Percentiles rank a stretch among this genome's conserved stretches.
These are phyloP conservation scores for Trichocladium uniseriatum DNA, from an alignment of 495 filamentous ascomycete genomes.

Conservation along the genomic window DNA sequence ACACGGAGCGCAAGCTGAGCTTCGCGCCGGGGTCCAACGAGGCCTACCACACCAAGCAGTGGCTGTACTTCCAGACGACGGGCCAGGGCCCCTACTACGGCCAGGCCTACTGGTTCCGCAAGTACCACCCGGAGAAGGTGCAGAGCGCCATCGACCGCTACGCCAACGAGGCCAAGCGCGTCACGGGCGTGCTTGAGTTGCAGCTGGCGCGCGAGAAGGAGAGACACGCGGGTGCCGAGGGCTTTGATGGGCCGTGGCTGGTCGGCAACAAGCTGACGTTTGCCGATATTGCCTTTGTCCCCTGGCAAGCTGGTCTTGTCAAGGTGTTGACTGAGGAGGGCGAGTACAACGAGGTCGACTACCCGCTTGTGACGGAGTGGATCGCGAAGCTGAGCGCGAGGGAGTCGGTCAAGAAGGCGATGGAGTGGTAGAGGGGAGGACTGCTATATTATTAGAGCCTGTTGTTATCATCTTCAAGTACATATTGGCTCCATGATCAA, in stretches of 20 bases:
- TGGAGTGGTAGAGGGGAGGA: background rate
- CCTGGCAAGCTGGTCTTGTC: slow-evolving; percentile 38
- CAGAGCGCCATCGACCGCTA: slow-evolving; percentile 52
- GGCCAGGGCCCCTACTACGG: slow-evolving; percentile 67
- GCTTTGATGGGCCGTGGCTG: slow-evolving; percentile 35
- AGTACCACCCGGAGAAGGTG: slow-evolving; percentile 48
- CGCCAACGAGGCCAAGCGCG: slow-evolving; percentile 48
- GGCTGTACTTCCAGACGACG: slow-evolving; percentile 55
- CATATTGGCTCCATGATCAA: too few relatives aligned
- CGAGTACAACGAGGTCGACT: slow-evolving; percentile 17
- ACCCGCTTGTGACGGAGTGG: slow-evolving; percentile 31
- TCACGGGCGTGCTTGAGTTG: slow-evolving; percentile 49
- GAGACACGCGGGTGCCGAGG: background rate
- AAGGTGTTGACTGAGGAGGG: slow-evolving; percentile 5
- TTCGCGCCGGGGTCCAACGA: slow-evolving; percentile 42
- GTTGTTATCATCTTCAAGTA: too few relatives aligned
- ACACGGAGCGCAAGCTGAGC: slow-evolving; percentile 50
- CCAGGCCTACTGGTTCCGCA: slow-evolving; percentile 41
- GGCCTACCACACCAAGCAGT: slow-evolving; percentile 50
- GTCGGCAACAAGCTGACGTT: slow-evolving; percentile 51
- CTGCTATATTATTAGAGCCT: too few relatives aligned
- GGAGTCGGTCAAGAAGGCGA: background rate
- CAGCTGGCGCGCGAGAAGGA: slow-evolving; percentile 39
- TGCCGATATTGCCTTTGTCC: slow-evolving; percentile 50
- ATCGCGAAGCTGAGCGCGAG: slow-evolving; percentile 19